A percentile compares a stretch with the other conserved stretches of the same genome.
phyloP scores from a whole-genome alignment of 2,329 filamentous ascomycete species.

The Fusarium pseudoanthophilum region DNA sequence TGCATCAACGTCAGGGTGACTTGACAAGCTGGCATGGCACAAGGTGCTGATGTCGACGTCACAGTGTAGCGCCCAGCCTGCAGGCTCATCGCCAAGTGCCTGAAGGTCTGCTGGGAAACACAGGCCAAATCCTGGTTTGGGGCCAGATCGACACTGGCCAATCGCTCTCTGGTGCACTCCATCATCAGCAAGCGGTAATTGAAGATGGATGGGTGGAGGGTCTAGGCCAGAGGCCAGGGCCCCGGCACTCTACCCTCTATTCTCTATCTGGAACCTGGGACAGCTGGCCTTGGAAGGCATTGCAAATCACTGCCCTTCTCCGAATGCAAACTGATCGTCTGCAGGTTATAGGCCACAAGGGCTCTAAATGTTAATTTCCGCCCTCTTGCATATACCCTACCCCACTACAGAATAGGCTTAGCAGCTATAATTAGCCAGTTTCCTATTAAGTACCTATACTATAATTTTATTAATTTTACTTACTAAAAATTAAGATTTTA shows the following conservation, averaged over 20 bases:
- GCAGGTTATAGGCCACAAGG: too few species aligned
- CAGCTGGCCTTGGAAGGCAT: slow-evolving; percentile 15
- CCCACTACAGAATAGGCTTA: too few species aligned
- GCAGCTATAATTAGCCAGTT: too few species aligned
- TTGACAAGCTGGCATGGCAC: slow-evolving; percentile 22
- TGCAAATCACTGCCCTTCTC: slow-evolving; percentile 14
- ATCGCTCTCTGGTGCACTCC: neutral
- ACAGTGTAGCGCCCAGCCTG: slow-evolving; percentile 30
- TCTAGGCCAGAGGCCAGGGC: slow-evolving; percentile 1
- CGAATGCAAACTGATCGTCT: neutral
- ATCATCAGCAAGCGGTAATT: slow-evolving; percentile 20
- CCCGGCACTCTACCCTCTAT: neutral
- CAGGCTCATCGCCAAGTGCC: slow-evolving; percentile 39
- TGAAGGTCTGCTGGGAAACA: slow-evolving; percentile 22
- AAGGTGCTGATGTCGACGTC: slow-evolving; percentile 41
- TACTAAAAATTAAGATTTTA: too few species aligned
- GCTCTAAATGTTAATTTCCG: too few species aligned
- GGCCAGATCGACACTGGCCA: slow-evolving; percentile 31
- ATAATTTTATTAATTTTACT: too few species aligned
- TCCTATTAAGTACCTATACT: too few species aligned
- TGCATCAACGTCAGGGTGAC: slow-evolving; percentile 16
- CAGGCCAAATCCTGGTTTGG: slow-evolving; percentile 32
- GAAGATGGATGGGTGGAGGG: slow-evolving; percentile 1
- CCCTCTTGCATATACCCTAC: too few species aligned
- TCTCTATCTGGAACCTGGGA: neutral